Evolutionary conservation across 805 yeast species (phyloP).

Genomic region (Wickerhamiella domercqiae): DNA sequence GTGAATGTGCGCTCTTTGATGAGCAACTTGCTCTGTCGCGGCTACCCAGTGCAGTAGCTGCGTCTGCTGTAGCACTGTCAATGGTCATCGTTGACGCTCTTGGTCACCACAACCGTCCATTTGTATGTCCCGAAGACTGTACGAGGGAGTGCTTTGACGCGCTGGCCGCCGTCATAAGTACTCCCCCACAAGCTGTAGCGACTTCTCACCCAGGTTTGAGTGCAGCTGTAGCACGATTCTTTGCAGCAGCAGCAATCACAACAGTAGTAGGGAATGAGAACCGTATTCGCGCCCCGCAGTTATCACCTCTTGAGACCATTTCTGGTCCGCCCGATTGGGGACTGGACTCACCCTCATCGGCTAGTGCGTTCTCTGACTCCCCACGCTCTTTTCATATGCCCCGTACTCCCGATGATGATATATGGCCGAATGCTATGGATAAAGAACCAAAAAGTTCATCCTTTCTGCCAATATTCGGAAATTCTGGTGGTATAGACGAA

Average conservation of each 20-base stretch:
- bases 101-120: slow-evolving; percentile 11
- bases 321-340: neutral
- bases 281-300: neutral
- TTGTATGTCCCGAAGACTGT: slow-evolving; percentile 9
- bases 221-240: slow-evolving; percentile 6
- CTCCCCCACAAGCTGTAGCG: slow-evolving; percentile 12
- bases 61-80: slow-evolving; percentile 25
- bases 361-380: slow-evolving; percentile 4
- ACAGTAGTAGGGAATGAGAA: neutral
- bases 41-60: slow-evolving; percentile 22
- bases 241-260: neutral
- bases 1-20: slow-evolving; percentile 25
- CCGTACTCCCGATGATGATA: neutral
- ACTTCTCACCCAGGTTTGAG: slow-evolving; percentile 6
- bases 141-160: slow-evolving; percentile 17
- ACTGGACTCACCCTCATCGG: slow-evolving; percentile 1
- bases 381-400: neutral
- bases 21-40: slow-evolving; percentile 19
- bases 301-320: neutral
- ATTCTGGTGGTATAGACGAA: too few relatives aligned
- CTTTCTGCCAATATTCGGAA: too few relatives aligned
- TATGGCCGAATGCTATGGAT: too few relatives aligned
- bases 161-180: slow-evolving; percentile 14
- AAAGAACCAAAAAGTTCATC: too few relatives aligned
- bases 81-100: slow-evolving; percentile 15